phyloP scores from a whole-genome alignment of 192 early-diverging fungal species.

The Coemansia sp. region DNA sequence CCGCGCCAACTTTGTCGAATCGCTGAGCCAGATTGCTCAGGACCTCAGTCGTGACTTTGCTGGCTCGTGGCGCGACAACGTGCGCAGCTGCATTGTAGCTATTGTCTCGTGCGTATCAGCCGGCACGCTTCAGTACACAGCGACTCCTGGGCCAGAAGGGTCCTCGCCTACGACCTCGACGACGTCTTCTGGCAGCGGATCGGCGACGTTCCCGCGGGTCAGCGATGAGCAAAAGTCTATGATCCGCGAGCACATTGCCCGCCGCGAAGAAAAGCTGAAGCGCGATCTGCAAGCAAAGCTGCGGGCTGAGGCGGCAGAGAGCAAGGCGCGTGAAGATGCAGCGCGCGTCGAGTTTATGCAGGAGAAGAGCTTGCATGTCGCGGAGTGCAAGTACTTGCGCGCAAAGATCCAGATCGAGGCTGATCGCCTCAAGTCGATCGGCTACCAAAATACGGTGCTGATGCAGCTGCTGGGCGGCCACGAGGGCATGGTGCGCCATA shows the following conservation, averaged over 20 bases:
- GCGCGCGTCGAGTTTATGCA: background rate
- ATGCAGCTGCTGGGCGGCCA: slow-evolving; percentile 39
- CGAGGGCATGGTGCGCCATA: slow-evolving; percentile 18
- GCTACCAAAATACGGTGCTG: slow-evolving; percentile 25
- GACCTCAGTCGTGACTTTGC: slow-evolving; percentile 23
- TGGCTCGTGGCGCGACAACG: slow-evolving; percentile 29
- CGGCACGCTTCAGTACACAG: background rate
- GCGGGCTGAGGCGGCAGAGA: slow-evolving; percentile 5
- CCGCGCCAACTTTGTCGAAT: slow-evolving; percentile 17
- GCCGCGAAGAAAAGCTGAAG: slow-evolving; percentile 11
- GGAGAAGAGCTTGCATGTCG: slow-evolving; percentile 3
- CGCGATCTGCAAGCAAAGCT: background rate
- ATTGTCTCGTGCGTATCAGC: slow-evolving; percentile 7
- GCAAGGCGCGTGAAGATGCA: background rate
- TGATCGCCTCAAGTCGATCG: slow-evolving; percentile 14
- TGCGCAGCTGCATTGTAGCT: slow-evolving; percentile 19
- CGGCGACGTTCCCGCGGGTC: slow-evolving; percentile 21
- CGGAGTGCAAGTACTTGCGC: slow-evolving; percentile 34
- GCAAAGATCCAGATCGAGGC: slow-evolving; percentile 19
- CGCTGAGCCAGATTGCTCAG: slow-evolving; percentile 20
- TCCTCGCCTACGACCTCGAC: slow-evolving; percentile 3
- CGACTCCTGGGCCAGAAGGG: background rate
- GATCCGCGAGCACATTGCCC: slow-evolving; percentile 21
- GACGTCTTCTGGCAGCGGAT: slow-evolving; percentile 15
- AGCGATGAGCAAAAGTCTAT: slow-evolving; percentile 30